A percentile compares a stretch with the other conserved stretches of the same genome.
Evolutionary conservation across 306 rosid species (phyloP).

Genomic region (Vachellia pachyceras): DNA sequence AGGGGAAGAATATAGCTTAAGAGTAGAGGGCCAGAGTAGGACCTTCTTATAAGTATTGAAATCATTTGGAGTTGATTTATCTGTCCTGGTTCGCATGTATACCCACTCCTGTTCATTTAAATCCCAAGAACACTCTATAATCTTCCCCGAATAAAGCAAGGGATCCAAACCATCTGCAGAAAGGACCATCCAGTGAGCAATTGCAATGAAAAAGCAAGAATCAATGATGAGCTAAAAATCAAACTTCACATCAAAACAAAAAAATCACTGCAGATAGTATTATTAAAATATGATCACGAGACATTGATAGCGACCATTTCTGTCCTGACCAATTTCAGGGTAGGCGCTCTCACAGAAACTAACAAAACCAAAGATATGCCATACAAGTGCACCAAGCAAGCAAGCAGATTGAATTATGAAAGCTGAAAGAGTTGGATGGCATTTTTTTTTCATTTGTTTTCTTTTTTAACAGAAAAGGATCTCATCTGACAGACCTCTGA

Average conservation of each 20-base stretch:
- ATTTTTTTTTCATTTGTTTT: not conserved
- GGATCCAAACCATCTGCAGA: constrained; percentile 82
- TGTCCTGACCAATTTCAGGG: constrained; percentile 20
- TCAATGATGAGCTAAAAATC: constrained; percentile 14
- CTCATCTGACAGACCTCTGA: constrained; percentile 61
- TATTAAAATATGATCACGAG: constrained; percentile 15
- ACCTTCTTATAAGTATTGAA: constrained; percentile 92
- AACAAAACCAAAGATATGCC: constrained; percentile 3
- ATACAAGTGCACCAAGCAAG: not conserved
- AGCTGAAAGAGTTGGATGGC: constrained; percentile 9
- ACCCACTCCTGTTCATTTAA: constrained; percentile 72
- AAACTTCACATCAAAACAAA: constrained; percentile 6
- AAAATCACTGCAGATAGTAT: constrained; percentile 1
- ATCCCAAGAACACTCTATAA: constrained; percentile 84
- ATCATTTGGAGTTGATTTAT: constrained; percentile 91
- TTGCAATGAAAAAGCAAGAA: constrained; percentile 29
- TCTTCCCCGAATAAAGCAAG: constrained; percentile 71
- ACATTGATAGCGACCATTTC: not conserved
- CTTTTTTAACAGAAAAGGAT: constrained; percentile 3
- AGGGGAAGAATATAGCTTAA: not conserved
- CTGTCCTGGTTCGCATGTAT: constrained; percentile 74
- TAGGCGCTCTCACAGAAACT: not conserved
- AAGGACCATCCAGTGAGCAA: constrained; percentile 29
- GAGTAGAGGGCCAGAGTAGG: constrained; percentile 18
- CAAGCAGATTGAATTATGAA: constrained; percentile 12